Evolutionary conservation across 2,329 filamentous ascomycete species (phyloP), one percentile per base, ranked within the genome.

Genomic region (Fusarium sp.): DNA sequence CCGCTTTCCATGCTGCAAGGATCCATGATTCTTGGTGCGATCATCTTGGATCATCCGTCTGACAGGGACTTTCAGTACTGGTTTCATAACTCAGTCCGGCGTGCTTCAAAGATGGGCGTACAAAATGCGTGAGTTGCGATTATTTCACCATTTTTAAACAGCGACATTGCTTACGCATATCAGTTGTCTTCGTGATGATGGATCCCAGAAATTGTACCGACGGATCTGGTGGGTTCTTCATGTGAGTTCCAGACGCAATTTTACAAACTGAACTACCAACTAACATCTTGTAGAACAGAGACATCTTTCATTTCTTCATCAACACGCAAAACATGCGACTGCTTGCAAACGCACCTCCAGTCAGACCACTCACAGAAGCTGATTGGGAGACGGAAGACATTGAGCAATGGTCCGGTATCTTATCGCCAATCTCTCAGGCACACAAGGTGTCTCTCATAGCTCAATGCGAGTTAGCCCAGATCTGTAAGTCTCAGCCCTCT

Each of bases 211-310:
- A 1, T 5, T 76, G 6, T 71, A 73, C 8, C 32, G 65, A 4
- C 44, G 71, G 5, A 76, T 76, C 1, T 76, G 74, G 74, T 76
- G 65, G 74, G 33, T 52, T 50, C 37, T 76, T 1, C 64, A 76
- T 38, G 73, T 76, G 23, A 38, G 73, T 42, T 21, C 1, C 3
- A 12, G 9, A 5, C 30, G 30, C 3, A 32, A 32, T 32, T 11
- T 32, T 32, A 12, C 30, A 32, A 32, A 11, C 1, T 32, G 10
- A 32, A 32, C 30, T 32, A 32, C 30, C 30, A 32, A 32, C 30
- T 32, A 4, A 32, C 30, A 11, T 32, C 30, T 32, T n/a, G n/a
- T n/a, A n/a, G n/a, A n/a, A n/a, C n/a, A 28, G 50, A 2, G 73
- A 76, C 2, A 50, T 71, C 4, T 73, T 76, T 10, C 54, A 66